Conservation (phyloP, 495 filamentous ascomycete species). For the Gamarada debralockiae region DNA sequence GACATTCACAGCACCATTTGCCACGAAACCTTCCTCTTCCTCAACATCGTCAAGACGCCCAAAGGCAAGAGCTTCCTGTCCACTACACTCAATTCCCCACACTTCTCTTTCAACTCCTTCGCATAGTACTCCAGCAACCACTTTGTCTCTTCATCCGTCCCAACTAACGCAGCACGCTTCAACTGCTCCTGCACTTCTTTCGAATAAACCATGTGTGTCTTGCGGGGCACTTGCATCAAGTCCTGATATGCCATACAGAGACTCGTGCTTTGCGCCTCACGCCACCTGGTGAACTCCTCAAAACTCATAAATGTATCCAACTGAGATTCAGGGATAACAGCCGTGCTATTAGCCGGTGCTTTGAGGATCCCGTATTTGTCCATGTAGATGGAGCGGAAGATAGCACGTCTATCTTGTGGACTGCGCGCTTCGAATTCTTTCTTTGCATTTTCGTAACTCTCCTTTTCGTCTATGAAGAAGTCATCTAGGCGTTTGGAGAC, state of each 20-base stretch:
- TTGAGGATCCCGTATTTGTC: slow-evolving; percentile 2
- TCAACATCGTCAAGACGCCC: slow-evolving; percentile 48
- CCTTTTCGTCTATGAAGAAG: slow-evolving; percentile 36
- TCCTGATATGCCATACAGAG: too few relatives aligned
- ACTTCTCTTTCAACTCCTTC: slow-evolving; percentile 42
- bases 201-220: too few relatives aligned
- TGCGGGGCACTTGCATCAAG: too few relatives aligned
- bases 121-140: slow-evolving; percentile 51
- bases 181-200: too few relatives aligned
- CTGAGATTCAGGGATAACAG: too few relatives aligned
- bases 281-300: slow-evolving; percentile 42
- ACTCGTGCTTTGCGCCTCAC: too few relatives aligned
- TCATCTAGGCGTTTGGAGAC: slow-evolving; percentile 30
- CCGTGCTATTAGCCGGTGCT: too few relatives aligned
- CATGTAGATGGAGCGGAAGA: slow-evolving; percentile 9
- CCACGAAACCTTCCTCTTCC: slow-evolving; percentile 51
- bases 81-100: slow-evolving; percentile 48
- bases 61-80: slow-evolving; percentile 52
- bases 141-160: slow-evolving; percentile 43
- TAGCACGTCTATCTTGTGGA: background rate
- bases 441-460: slow-evolving; percentile 31
- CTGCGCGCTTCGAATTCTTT: slow-evolving; percentile 29
- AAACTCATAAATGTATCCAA: slow-evolving; percentile 38
- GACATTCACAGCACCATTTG: slow-evolving; percentile 37
- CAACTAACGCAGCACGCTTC: too few relatives aligned